Evolutionary conservation across 2,329 filamentous ascomycete genomes (phyloP).

Genomic region (Dactylellina parvicollis): DNA sequence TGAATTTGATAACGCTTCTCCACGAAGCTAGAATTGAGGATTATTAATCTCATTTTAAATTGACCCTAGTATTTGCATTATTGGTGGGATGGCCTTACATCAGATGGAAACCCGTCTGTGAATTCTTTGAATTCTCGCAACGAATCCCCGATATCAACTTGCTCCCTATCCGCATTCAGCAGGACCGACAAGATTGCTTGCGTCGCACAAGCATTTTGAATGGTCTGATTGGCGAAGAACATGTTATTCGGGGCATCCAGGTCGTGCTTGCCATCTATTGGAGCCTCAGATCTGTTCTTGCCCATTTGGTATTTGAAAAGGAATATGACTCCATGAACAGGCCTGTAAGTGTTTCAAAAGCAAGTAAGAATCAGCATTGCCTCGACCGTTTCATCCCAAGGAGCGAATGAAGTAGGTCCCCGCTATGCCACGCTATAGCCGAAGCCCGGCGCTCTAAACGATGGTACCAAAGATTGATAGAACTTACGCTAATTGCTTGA

Average conservation of each 20-base stretch:
- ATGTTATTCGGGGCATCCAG: slow-evolving; percentile 76
- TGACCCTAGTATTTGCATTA: neutral
- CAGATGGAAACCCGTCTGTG: slow-evolving; percentile 80
- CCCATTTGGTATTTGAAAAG: slow-evolving; percentile 95
- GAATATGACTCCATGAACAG: slow-evolving; percentile 95
- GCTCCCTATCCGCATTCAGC: slow-evolving; percentile 76
- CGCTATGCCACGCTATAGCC: neutral
- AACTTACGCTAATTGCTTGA: slow-evolving; percentile 69
- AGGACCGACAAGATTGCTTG: slow-evolving; percentile 92
- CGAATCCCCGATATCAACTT: slow-evolving; percentile 75
- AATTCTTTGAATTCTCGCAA: slow-evolving; percentile 87
- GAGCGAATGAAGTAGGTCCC: neutral
- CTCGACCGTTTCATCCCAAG: slow-evolving; percentile 21
- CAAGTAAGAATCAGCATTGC: slow-evolving; percentile 46
- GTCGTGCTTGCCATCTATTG: slow-evolving; percentile 85
- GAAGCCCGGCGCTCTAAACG: neutral
- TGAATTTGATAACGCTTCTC: slow-evolving; percentile 76
- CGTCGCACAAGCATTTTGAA: slow-evolving; percentile 97
- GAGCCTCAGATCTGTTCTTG: slow-evolving; percentile 69
- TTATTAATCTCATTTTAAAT: slow-evolving; percentile 39
- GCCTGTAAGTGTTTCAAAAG: slow-evolving; percentile 63
- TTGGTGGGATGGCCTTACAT: slow-evolving; percentile 62
- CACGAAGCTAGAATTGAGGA: slow-evolving; percentile 65
- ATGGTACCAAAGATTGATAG: slow-evolving; percentile 59
- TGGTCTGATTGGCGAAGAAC: slow-evolving; percentile 97